These are phyloP conservation scores for Nakazawaea wickerhamii DNA, from an alignment of 805 yeast species.

Conservation along the genomic window DNA sequence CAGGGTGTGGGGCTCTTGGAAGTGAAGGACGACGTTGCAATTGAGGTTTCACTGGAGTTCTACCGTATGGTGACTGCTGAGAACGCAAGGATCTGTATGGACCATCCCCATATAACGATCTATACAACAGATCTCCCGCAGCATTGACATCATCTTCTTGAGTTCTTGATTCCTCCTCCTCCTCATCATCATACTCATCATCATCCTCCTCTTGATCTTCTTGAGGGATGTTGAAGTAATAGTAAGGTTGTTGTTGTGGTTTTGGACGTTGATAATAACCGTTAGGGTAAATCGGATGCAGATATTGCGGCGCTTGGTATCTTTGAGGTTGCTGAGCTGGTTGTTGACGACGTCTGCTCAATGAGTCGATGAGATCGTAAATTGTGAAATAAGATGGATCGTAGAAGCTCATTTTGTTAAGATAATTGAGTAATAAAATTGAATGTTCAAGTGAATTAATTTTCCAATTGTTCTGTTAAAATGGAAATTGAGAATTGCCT, in stretches of 20 bases:
- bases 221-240: constrained; percentile 2
- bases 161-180: constrained; percentile 3
- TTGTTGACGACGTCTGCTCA: constrained; percentile 6
- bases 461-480: background rate
- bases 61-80: background rate
- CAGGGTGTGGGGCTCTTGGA: constrained; percentile 10
- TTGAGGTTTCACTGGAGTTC: constrained; percentile 3
- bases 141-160: background rate
- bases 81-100: constrained; percentile 3
- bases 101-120: constrained; percentile 13
- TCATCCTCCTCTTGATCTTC: background rate
- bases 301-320: background rate
- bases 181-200: constrained; percentile 3
- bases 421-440: background rate
- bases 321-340: constrained; percentile 2
- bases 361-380: constrained; percentile 8
- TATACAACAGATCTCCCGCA: constrained; percentile 5
- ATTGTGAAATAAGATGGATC: constrained; percentile 2
- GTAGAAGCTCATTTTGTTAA: constrained; percentile 4
- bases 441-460: background rate
- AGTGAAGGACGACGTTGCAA: constrained; percentile 5
- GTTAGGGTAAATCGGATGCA: constrained; percentile 5
- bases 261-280: background rate
- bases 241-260: constrained; percentile 6
- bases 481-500: background rate